These are phyloP conservation scores for Clavaria fumosa DNA, from an alignment of 768 basidiomycete genomes.

Conservation along the genomic window DNA sequence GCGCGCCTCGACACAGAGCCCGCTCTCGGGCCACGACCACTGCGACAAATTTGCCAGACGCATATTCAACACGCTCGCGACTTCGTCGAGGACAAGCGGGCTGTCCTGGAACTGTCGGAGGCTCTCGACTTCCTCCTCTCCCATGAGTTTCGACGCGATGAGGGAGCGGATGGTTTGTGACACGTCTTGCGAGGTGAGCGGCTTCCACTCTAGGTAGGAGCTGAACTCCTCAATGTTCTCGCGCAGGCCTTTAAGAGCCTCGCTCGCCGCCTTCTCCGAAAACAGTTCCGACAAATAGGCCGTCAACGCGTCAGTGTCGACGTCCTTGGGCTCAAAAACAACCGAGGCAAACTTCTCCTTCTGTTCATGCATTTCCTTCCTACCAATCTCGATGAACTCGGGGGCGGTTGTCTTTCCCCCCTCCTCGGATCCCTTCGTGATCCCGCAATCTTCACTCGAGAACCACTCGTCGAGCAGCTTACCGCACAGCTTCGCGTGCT, in stretches of 20 bases:
- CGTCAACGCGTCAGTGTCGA: constrained; percentile 20
- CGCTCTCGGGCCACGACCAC: constrained; percentile 31
- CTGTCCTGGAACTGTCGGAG: constrained; percentile 28
- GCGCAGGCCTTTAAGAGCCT: constrained; percentile 18
- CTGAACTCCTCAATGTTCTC: constrained; percentile 18
- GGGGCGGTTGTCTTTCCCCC: constrained; percentile 8
- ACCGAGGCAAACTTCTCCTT: constrained; percentile 24
- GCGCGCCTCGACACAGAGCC: constrained; percentile 28
- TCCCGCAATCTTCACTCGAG: constrained; percentile 25
- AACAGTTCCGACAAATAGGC: constrained; percentile 26
- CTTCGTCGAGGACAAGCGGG: constrained; percentile 22
- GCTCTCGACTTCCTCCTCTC: constrained; percentile 25
- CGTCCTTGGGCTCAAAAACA: constrained; percentile 23
- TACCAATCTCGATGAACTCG: constrained; percentile 20
- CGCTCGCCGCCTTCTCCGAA: constrained; percentile 17
- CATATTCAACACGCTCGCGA: constrained; percentile 32
- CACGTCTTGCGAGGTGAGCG: constrained; percentile 17
- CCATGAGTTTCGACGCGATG: constrained; percentile 23
- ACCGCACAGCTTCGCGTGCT: constrained; percentile 27
- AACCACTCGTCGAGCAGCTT: constrained; percentile 30
- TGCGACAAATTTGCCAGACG: constrained; percentile 24
- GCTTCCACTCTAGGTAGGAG: constrained; percentile 13
- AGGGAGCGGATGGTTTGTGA: constrained; percentile 20
- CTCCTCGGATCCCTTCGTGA: constrained; percentile 8
- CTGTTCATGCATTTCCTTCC: constrained; percentile 29